Evolutionary conservation across 2,329 filamentous ascomycete species (phyloP), one percentile per base, ranked within the genome.

Genomic region (Aureobasidium sp.): DNA sequence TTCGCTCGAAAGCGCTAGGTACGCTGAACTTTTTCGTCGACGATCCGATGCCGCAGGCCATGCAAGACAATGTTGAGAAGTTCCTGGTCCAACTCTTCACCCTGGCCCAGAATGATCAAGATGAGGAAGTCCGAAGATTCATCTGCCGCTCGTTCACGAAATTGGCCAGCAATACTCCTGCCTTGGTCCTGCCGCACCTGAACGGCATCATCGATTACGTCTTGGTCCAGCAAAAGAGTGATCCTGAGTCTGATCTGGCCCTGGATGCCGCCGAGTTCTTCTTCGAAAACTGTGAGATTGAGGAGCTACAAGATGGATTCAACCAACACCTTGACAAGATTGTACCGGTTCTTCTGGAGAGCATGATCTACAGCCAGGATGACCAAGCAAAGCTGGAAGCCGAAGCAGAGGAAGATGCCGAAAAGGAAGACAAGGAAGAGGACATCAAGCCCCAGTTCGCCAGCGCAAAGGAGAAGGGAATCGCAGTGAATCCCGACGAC

Each of bases 211-310:
- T 99, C 34, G 90, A 95, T 71, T 99, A 97, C 72, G 94, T 97
- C 73, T 84, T 97, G 63, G 81, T 85, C 34, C 94, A 99, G 73
- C 94, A 99, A 74, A 86, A 88, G 73, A 88, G 87, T 65, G 76
- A 78, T 27, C 87, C 92, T 29, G 92, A 97, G 67, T 87, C 92
- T 61, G 91, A 97, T 45, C 80, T 99, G 63, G 91, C 93, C 41
- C 87, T 95, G 67, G 94, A 99, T 73, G 94, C 94, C 9, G 91
- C 94, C 5, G 94, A 99, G 74, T 99, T 99, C 72, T 99, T 95
- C 91, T 84, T 99, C 48, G 91, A 91, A 42, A 87, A 96, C 22
- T 92, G 91, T 64, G 94, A 97, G 73, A 90, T 96, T 71, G 84
- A 89, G 45, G 84, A 88, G 63, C 78, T 97, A 59, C 91, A 90